phyloP scores from a whole-genome alignment of 345 rosid genomes.

The Citrus glauca region DNA sequence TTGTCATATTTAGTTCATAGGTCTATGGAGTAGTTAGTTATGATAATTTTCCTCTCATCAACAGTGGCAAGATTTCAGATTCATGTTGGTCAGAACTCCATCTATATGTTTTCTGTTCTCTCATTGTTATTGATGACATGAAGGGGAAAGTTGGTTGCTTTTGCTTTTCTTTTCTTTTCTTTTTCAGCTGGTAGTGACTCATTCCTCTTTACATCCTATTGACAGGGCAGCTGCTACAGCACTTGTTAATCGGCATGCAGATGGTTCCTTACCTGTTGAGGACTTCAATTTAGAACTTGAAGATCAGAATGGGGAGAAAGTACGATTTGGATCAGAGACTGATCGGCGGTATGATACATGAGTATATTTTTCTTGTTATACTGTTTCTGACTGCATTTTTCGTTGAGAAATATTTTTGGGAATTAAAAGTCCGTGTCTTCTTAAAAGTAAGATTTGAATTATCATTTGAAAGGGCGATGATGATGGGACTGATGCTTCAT shows the following conservation, averaged over 20 bases:
- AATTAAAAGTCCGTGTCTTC: background rate
- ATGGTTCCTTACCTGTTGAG: constrained; percentile 71
- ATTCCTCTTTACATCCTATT: constrained; percentile 12
- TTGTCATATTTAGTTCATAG: background rate
- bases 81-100: background rate
- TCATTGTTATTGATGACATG: background rate
- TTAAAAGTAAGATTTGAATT: constrained; percentile 4
- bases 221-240: constrained; percentile 80
- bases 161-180: background rate
- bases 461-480: constrained; percentile 54
- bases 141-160: background rate
- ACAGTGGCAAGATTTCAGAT: background rate
- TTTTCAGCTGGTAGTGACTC: background rate
- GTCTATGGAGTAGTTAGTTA: background rate
- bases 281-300: constrained; percentile 78
- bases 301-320: constrained; percentile 73
- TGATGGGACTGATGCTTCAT: constrained; percentile 96
- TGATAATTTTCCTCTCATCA: background rate
- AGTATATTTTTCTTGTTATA: background rate
- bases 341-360: constrained; percentile 57
- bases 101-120: background rate
- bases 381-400: background rate
- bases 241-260: constrained; percentile 66
- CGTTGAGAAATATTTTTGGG: background rate
- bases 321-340: constrained; percentile 72